These are phyloP conservation scores for Coleophoma eucalyptorum DNA, from an alignment of 2,329 filamentous ascomycete species.

Conservation along the genomic window DNA sequence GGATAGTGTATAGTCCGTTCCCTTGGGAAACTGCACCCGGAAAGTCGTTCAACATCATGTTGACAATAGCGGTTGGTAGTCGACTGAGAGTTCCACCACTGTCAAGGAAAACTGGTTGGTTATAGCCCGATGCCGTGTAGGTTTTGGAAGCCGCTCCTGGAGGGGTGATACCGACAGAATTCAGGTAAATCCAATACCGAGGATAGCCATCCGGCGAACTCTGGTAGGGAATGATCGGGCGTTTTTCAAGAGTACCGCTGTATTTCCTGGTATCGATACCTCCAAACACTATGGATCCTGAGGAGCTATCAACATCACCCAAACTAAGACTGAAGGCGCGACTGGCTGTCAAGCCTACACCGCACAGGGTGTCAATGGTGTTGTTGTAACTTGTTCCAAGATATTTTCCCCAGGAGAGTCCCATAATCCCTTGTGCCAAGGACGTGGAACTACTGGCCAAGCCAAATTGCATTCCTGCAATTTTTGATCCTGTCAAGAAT, in stretches of 20 bases:
- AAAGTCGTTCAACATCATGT: slow-evolving; percentile 8
- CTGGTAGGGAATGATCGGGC: slow-evolving; percentile 10
- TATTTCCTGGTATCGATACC: slow-evolving; percentile 17
- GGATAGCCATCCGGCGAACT: slow-evolving; percentile 6
- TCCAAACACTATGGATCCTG: slow-evolving; percentile 16
- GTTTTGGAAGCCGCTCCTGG: slow-evolving; percentile 4
- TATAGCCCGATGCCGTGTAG: neutral
- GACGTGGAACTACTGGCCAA: neutral
- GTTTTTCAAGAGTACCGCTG: slow-evolving; percentile 9
- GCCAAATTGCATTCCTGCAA: slow-evolving; percentile 8
- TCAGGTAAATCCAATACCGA: slow-evolving; percentile 16
- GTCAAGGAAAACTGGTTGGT: slow-evolving; percentile 12
- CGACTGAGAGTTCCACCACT: slow-evolving; percentile 10
- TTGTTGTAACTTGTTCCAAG: slow-evolving; percentile 9
- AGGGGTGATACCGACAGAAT: slow-evolving; percentile 7
- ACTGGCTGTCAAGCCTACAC: slow-evolving; percentile 10
- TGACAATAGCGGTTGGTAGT: slow-evolving; percentile 8
- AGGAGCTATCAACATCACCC: slow-evolving; percentile 7
- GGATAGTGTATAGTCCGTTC: slow-evolving; percentile 9
- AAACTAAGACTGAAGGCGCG: slow-evolving; percentile 14
- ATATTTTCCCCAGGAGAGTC: slow-evolving; percentile 5
- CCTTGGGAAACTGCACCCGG: slow-evolving; percentile 7
- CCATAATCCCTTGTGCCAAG: slow-evolving; percentile 9
- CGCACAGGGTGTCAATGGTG: slow-evolving; percentile 1
- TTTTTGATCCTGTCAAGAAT: slow-evolving; percentile 1